Evolutionary conservation across 2,329 filamentous ascomycete genomes (phyloP).

Genomic region (Tolypocladium tundrense): DNA sequence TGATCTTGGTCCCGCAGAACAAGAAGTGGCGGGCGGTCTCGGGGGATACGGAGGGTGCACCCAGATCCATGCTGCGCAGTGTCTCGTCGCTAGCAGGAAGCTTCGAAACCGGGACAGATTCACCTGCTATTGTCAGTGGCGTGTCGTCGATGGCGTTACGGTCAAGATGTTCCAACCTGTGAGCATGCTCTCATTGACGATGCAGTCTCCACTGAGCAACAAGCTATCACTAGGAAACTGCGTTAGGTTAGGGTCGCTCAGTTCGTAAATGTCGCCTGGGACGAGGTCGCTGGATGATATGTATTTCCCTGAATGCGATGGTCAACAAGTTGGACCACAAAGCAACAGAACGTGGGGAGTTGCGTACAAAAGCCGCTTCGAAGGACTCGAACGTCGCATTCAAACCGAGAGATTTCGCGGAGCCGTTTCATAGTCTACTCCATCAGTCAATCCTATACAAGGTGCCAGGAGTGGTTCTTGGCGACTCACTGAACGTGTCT

Average conservation of each 20-base stretch:
- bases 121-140: slow-evolving; percentile 36
- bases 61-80: slow-evolving; percentile 65
- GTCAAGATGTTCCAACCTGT: slow-evolving; percentile 37
- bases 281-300: slow-evolving; percentile 81
- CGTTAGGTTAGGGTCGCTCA: slow-evolving; percentile 81
- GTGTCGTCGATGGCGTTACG: not conserved
- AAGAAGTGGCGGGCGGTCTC: slow-evolving; percentile 82
- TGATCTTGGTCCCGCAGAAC: slow-evolving; percentile 91
- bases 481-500: slow-evolving; percentile 65
- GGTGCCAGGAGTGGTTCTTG: not conserved
- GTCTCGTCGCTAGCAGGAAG: slow-evolving; percentile 72
- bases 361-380: slow-evolving; percentile 82
- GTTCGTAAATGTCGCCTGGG: slow-evolving; percentile 91
- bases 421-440: slow-evolving; percentile 74
- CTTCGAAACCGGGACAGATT: slow-evolving; percentile 96
- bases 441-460: not conserved
- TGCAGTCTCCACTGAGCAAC: slow-evolving; percentile 85
- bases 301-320: slow-evolving; percentile 53
- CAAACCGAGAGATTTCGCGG: slow-evolving; percentile 84
- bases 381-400: slow-evolving; percentile 88
- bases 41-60: slow-evolving; percentile 71
- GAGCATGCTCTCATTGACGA: slow-evolving; percentile 98
- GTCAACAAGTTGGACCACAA: not conserved
- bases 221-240: slow-evolving; percentile 91
- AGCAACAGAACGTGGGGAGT: not conserved